A percentile compares a stretch with the other conserved stretches of the same genome.
Conservation (phyloP, 2,329 filamentous ascomycete genomes). For the Blumeriella jaapii region DNA sequence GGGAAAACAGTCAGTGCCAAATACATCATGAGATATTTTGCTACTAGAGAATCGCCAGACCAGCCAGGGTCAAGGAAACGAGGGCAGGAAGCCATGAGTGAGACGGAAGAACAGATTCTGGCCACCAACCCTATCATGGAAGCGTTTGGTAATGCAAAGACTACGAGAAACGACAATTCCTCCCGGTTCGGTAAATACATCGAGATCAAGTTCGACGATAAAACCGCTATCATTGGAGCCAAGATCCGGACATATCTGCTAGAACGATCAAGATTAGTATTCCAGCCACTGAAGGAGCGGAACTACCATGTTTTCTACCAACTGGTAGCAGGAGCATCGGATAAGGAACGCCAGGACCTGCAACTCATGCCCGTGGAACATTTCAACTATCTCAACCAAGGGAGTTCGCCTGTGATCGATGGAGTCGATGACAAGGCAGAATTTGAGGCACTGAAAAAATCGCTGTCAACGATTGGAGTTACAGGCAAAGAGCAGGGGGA, state of each 20-base stretch:
- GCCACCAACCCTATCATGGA: constrained; percentile 99
- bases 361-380: constrained; percentile 73
- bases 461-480: constrained; percentile 81
- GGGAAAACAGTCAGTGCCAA: constrained; percentile 99
- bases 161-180: constrained; percentile 98
- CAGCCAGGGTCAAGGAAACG: constrained; percentile 70
- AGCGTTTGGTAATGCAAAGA: constrained; percentile 98
- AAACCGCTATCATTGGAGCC: constrained; percentile 92
- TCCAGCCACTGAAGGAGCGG: constrained; percentile 92
- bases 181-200: constrained; percentile 99
- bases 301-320: constrained; percentile 99
- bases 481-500: constrained; percentile 59
- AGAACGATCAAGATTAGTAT: constrained; percentile 89
- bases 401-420: constrained; percentile 80
- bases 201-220: constrained; percentile 96
- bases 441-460: constrained; percentile 78
- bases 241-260: constrained; percentile 94
- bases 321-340: constrained; percentile 81
- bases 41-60: constrained; percentile 87
- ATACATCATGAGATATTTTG: constrained; percentile 99
- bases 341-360: constrained; percentile 69
- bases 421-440: constrained; percentile 94
- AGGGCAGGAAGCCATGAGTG: constrained; percentile 76
- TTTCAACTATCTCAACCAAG: constrained; percentile 94
- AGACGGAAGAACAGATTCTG: constrained; percentile 96